These are phyloP conservation scores for Fusarium humuli DNA, from an alignment of 2,329 filamentous ascomycete genomes.

Conservation along the genomic window DNA sequence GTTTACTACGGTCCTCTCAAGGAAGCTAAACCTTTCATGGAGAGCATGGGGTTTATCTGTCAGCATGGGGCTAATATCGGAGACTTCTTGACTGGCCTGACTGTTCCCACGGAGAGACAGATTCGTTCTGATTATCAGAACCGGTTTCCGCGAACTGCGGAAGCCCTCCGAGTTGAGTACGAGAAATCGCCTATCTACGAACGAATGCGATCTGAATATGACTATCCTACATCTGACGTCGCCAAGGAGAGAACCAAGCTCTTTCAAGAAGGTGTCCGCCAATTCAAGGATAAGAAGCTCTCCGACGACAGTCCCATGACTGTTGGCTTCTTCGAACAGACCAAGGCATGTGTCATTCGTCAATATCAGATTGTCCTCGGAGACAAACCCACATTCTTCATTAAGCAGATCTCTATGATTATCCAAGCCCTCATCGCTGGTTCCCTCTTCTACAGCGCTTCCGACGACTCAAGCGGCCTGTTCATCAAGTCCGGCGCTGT, in stretches of 20 bases:
- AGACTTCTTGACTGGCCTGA: conserved; percentile 71
- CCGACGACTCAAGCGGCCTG: conserved; percentile 66
- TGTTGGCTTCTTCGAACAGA: conserved; percentile 64
- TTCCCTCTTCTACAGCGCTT: conserved; percentile 75
- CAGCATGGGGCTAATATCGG: conserved; percentile 70
- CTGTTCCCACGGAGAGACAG: conserved; percentile 74
- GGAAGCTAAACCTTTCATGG: conserved; percentile 73
- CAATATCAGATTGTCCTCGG: conserved; percentile 75
- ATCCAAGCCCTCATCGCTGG: conserved; percentile 71
- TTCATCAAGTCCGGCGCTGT: conserved; percentile 73
- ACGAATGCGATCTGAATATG: conserved; percentile 66
- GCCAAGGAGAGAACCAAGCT: conserved; percentile 62
- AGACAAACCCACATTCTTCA: conserved; percentile 71
- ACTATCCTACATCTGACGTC: conserved; percentile 63
- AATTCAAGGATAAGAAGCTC: conserved; percentile 67
- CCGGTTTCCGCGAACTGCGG: conserved; percentile 59
- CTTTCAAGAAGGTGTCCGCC: conserved; percentile 64
- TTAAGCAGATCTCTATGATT: conserved; percentile 70
- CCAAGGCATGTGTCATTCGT: conserved; percentile 66
- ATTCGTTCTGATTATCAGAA: conserved; percentile 60
- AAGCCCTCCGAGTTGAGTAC: conserved; percentile 61
- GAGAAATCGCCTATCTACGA: conserved; percentile 62
- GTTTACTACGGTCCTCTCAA: conserved; percentile 72
- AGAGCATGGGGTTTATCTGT: conserved; percentile 72
- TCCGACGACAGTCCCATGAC: conserved; percentile 67